A percentile compares a stretch with the other conserved stretches of the same genome.
phyloP scores from a whole-genome alignment of 345 rosid genomes.

The Lumnitzera littorea region DNA sequence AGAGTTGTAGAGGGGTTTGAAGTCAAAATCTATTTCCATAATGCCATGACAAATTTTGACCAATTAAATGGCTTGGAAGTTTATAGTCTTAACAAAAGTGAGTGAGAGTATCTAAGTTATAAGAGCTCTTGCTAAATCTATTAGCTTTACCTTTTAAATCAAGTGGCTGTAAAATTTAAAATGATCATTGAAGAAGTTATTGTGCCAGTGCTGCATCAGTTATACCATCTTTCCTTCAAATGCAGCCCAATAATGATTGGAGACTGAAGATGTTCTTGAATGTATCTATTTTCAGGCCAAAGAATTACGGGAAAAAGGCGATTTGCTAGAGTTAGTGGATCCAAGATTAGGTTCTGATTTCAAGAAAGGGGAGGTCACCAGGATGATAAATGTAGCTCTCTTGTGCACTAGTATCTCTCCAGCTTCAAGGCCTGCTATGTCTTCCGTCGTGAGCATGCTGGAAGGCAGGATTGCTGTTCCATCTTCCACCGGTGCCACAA shows the following conservation, averaged over 20 bases:
- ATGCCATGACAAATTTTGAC: too few species aligned
- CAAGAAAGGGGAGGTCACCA: constrained; percentile 15
- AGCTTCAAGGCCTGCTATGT: constrained; percentile 25
- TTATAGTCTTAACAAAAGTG: too few species aligned
- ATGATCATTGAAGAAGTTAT: too few species aligned
- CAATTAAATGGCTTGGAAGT: too few species aligned
- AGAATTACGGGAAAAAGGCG: constrained; percentile 20
- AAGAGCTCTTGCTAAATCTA: too few species aligned
- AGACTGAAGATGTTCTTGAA: neutral
- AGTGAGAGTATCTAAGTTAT: too few species aligned
- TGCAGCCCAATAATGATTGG: neutral
- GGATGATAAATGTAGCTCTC: constrained; percentile 16
- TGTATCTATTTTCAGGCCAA: constrained; percentile 15
- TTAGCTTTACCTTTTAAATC: too few species aligned
- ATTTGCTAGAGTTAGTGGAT: constrained; percentile 22
- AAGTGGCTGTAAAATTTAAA: too few species aligned
- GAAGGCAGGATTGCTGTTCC: constrained; percentile 19
- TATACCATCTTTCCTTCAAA: neutral
- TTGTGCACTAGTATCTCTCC: constrained; percentile 22
- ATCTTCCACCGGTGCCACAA: neutral
- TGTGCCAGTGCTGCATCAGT: too few species aligned
- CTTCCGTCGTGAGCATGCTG: constrained; percentile 23
- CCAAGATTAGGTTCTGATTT: constrained; percentile 15
- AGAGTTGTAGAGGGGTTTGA: too few species aligned
- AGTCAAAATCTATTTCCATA: too few species aligned